Percentiles rank a stretch among this genome's conserved stretches.
Conservation (phyloP, 2,329 filamentous ascomycete genomes). For the Scytalidium lignicola region DNA sequence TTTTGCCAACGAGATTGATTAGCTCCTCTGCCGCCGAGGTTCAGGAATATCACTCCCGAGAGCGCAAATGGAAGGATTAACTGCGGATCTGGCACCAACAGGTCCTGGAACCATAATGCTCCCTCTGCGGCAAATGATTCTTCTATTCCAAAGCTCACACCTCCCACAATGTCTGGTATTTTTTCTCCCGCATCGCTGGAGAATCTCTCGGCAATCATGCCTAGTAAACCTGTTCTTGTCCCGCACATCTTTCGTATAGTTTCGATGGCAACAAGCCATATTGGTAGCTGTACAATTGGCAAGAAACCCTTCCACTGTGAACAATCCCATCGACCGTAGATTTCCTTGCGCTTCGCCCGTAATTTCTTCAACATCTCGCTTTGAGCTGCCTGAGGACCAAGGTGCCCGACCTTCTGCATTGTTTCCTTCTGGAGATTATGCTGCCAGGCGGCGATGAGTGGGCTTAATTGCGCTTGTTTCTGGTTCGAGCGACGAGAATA, state of each 20-base stretch:
- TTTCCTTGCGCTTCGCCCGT: constrained; percentile 17
- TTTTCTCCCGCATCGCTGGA: constrained; percentile 1
- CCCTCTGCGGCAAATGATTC: constrained; percentile 46
- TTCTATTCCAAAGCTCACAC: neutral
- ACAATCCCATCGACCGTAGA: constrained; percentile 32
- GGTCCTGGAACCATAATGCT: constrained; percentile 55
- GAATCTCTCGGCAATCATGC: constrained; percentile 24
- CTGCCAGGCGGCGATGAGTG: constrained; percentile 35
- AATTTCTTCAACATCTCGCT: constrained; percentile 15
- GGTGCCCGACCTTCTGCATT: constrained; percentile 18
- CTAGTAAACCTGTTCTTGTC: constrained; percentile 32
- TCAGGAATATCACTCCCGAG: constrained; percentile 42
- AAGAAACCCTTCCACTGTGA: constrained; percentile 28
- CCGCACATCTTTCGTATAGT: constrained; percentile 42
- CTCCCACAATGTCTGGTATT: neutral
- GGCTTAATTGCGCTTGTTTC: constrained; percentile 37
- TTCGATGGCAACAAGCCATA: constrained; percentile 42
- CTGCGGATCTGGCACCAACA: constrained; percentile 47
- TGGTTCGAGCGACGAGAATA: constrained; percentile 33
- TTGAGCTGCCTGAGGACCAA: constrained; percentile 16
- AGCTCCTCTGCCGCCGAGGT: constrained; percentile 29
- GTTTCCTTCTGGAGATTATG: constrained; percentile 21
- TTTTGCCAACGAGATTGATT: constrained; percentile 17
- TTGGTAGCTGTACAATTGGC: constrained; percentile 35
- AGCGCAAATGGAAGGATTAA: constrained; percentile 43